Evolutionary conservation across 1,139 yeast genomes (phyloP), one percentile per base, ranked within the genome.

Genomic region (Pichia sp.): DNA sequence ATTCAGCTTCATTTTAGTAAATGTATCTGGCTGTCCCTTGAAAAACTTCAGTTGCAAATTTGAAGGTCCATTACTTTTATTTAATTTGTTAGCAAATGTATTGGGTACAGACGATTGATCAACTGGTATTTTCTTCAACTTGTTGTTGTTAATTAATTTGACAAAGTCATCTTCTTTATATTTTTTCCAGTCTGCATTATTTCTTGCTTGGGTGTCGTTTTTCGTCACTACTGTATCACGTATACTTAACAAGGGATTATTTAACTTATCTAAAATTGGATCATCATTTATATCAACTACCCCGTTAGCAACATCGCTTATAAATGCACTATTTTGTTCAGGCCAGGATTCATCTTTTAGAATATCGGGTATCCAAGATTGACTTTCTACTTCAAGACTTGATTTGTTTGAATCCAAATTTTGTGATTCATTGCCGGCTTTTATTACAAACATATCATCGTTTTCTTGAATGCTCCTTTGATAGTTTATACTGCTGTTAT

Each of bases 11-110:
- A 51, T 56, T 15, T 58, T 59, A 1, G 66, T 62, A 40, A 59
- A 62, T 1, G 65, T 62, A 42, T 59, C 61, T 43, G 55, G 62
- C 18, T 51, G 49, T 27, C 43, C 53, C 15, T 58, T 62, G 48
- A 63, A 61, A 15, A 62, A 45, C 43, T 61, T 63, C 26, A 62
- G 44, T 3, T 66, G 66, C 3, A 65, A 61, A 20, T 54, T 53
- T 2, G 64, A 60, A 7, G 55, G 23, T 7, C 23, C 46, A 12
- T 53, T 47, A 12, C 58, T 54, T 36, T 51, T 57, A 34, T 50
- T 53, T 23, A 46, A 42, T 30, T 52, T 56, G 29, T 60, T 56
- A 4, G 64, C 62, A 54, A 61, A 61, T 3, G 65, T 62, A 46
- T 61, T 63, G 1, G 61, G 60, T 3, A 58, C 48, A 15, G 55